These are phyloP conservation scores for Pseudocercospora eumusae DNA, from an alignment of 2,329 filamentous ascomycete species.

Conservation along the genomic window DNA sequence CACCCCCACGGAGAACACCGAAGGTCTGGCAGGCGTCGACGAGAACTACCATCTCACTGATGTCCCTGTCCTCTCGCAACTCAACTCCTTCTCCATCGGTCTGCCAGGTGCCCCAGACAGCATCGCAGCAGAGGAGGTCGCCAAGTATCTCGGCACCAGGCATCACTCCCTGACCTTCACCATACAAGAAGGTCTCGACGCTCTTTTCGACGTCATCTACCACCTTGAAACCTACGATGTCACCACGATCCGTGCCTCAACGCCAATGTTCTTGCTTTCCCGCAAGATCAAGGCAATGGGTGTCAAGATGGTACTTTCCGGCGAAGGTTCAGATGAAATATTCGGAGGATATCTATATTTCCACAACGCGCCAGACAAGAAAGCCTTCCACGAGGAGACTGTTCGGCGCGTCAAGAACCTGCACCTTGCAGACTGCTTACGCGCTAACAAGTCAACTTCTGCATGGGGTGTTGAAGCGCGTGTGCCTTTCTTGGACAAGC, in stretches of 20 bases:
- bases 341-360: slow-evolving; percentile 99
- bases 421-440: slow-evolving; percentile 91
- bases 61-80: slow-evolving; percentile 85
- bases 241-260: slow-evolving; percentile 96
- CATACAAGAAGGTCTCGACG: slow-evolving; percentile 94
- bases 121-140: slow-evolving; percentile 86
- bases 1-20: slow-evolving; percentile 52
- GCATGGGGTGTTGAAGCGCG: slow-evolving; percentile 98
- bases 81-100: slow-evolving; percentile 99
- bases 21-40: slow-evolving; percentile 88
- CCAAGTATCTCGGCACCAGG: slow-evolving; percentile 94
- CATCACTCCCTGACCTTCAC: slow-evolving; percentile 99
- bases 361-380: slow-evolving; percentile 86
- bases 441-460: slow-evolving; percentile 98
- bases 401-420: slow-evolving; percentile 94
- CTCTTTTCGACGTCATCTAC: slow-evolving; percentile 94
- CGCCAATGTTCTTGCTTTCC: slow-evolving; percentile 95
- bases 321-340: slow-evolving; percentile 96
- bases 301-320: slow-evolving; percentile 98
- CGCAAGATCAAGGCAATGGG: slow-evolving; percentile 99
- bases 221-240: slow-evolving; percentile 98
- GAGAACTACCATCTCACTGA: slow-evolving; percentile 87
- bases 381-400: slow-evolving; percentile 93
- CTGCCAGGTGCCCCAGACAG: slow-evolving; percentile 91
- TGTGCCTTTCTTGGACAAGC: slow-evolving; percentile 96